phyloP scores from a whole-genome alignment of 2,329 filamentous ascomycete genomes.

The Trichoderma oligosporum region DNA sequence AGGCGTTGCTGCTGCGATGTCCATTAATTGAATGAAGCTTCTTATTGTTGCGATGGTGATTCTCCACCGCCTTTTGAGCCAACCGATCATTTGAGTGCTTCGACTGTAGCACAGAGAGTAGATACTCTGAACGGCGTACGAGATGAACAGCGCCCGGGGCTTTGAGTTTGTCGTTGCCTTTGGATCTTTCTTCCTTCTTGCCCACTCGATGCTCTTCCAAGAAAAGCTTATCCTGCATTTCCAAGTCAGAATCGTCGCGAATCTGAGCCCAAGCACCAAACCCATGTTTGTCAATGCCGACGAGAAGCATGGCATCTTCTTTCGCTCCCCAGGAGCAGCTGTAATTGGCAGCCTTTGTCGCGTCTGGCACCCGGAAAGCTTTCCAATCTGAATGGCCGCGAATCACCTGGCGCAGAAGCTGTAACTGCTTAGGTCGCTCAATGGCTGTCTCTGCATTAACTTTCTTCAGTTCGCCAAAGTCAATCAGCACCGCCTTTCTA shows the following conservation, averaged over 20 bases:
- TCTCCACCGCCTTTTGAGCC: constrained; percentile 78
- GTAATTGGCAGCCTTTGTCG: constrained; percentile 88
- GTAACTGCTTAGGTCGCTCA: constrained; percentile 85
- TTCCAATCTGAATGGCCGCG: constrained; percentile 63
- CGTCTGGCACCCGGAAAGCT: constrained; percentile 83
- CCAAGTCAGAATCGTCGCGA: constrained; percentile 83
- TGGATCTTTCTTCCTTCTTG: constrained; percentile 88
- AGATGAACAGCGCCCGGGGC: constrained; percentile 97
- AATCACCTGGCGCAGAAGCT: constrained; percentile 73
- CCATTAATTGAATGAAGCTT: constrained; percentile 59
- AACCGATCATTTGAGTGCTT: constrained; percentile 74
- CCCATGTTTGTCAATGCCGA: constrained; percentile 88
- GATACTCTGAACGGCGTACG: constrained; percentile 89
- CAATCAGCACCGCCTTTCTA: constrained; percentile 92
- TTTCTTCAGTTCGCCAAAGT: constrained; percentile 89
- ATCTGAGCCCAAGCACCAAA: constrained; percentile 96
- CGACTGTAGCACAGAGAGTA: constrained; percentile 87
- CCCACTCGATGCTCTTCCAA: constrained; percentile 97
- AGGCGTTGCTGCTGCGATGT: constrained; percentile 64
- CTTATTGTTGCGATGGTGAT: constrained; percentile 93
- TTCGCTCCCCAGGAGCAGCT: constrained; percentile 86
- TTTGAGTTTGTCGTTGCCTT: constrained; percentile 73
- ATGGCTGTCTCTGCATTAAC: constrained; percentile 94
- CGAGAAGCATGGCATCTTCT: constrained; percentile 94
- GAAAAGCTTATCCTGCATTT: constrained; percentile 86